Conservation (phyloP, 2,329 filamentous ascomycete species). For the Penicillium sp. region DNA sequence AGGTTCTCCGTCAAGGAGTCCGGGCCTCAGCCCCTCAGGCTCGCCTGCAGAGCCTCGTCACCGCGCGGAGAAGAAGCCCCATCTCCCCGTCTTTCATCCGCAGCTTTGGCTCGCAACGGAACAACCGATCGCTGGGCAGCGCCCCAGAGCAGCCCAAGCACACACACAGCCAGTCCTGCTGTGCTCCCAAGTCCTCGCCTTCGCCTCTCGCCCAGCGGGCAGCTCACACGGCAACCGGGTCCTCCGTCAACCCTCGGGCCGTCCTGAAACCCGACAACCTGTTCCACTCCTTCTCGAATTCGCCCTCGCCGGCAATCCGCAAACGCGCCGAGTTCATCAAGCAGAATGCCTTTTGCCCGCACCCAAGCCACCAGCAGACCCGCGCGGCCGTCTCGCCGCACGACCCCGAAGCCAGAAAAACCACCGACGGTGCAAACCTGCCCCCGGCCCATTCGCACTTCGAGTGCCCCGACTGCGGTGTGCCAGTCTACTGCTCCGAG, state of each 20-base stretch:
- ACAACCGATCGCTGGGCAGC: constrained; percentile 20
- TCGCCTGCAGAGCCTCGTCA: constrained; percentile 25
- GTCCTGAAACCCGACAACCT: constrained; percentile 73
- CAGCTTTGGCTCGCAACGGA: constrained; percentile 30
- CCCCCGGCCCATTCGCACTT: constrained; percentile 82
- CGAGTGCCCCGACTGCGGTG: constrained; percentile 93
- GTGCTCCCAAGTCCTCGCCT: constrained; percentile 11
- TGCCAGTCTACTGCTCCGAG: constrained; percentile 90
- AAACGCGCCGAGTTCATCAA: constrained; percentile 86
- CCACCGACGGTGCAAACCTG: constrained; percentile 43
- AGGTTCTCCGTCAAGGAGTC: constrained; percentile 34
- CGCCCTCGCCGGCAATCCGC: constrained; percentile 83
- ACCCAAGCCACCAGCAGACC: constrained; percentile 79
- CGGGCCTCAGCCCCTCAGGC: constrained; percentile 22
- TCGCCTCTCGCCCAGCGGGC: constrained; percentile 27
- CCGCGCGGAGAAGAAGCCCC: constrained; percentile 26
- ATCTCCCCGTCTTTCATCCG: constrained; percentile 26
- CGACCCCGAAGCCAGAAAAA: constrained; percentile 62
- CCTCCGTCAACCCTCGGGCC: constrained; percentile 30
- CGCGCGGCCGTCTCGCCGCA: constrained; percentile 63
- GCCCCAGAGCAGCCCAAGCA: constrained; percentile 21
- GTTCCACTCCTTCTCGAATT: constrained; percentile 88
- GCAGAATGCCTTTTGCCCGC: constrained; percentile 89
- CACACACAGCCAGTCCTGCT: constrained; percentile 4
- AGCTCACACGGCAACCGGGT: constrained; percentile 24